A percentile compares a stretch with the other conserved stretches of the same genome.
phyloP scores from a whole-genome alignment of 2,329 filamentous ascomycete genomes.

The Microdochium paspali region DNA sequence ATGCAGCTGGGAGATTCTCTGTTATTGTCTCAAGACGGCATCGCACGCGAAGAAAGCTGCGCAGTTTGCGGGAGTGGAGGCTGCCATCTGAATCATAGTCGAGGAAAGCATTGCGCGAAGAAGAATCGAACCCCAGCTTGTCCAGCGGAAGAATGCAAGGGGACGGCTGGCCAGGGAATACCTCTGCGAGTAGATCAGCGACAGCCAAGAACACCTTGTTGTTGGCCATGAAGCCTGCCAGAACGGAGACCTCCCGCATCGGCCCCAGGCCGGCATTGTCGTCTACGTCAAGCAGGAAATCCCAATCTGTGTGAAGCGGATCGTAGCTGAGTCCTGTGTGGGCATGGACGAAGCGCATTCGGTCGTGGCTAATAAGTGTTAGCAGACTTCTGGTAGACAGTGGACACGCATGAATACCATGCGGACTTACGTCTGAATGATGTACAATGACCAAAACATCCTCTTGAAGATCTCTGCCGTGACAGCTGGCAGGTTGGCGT shows the following conservation, averaged over 20 bases:
- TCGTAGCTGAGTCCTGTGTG: slow-evolving; percentile 11
- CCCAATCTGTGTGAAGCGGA: slow-evolving; percentile 10
- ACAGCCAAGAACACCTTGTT: slow-evolving; percentile 10
- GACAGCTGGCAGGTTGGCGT: slow-evolving; percentile 1
- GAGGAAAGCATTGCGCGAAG: background rate
- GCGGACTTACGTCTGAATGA: slow-evolving; percentile 10
- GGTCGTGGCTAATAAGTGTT: slow-evolving; percentile 6
- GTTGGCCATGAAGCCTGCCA: slow-evolving; percentile 11
- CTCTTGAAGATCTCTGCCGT: slow-evolving; percentile 12
- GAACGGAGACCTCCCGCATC: slow-evolving; percentile 2
- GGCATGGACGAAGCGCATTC: slow-evolving; percentile 8
- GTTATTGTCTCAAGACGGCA: background rate
- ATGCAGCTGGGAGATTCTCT: background rate
- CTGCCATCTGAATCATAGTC: background rate
- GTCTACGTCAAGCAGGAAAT: slow-evolving; percentile 11
- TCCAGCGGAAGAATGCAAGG: slow-evolving; percentile 1
- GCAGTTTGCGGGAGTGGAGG: background rate
- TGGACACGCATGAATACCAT: background rate
- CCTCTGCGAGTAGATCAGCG: slow-evolving; percentile 5
- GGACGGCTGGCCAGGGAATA: slow-evolving; percentile 5
- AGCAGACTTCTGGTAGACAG: background rate
- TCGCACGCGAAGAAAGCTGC: background rate
- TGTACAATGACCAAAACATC: slow-evolving; percentile 14
- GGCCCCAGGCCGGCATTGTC: slow-evolving; percentile 6
- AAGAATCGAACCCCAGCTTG: background rate